These are phyloP conservation scores for Candida michaelii DNA, from an alignment of 805 yeast species.

Conservation along the genomic window DNA sequence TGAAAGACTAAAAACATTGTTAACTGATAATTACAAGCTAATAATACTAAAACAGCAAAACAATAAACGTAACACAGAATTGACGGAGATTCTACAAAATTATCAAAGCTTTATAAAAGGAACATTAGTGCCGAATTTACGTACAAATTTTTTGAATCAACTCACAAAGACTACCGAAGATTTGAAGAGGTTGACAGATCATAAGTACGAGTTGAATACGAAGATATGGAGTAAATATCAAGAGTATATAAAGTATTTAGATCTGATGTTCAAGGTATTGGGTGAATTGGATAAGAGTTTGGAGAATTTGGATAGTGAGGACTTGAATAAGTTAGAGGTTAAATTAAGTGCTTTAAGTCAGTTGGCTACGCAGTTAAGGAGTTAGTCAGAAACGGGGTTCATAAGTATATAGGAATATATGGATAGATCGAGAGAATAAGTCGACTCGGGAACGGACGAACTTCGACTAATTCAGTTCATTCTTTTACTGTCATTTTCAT, in stretches of 20 bases:
- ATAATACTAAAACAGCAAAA: slow-evolving; percentile 20
- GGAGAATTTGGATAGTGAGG: slow-evolving; percentile 10
- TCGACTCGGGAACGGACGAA: too few relatives aligned
- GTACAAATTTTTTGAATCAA: slow-evolving; percentile 18
- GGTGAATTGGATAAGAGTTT: slow-evolving; percentile 8
- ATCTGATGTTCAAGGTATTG: slow-evolving; percentile 12
- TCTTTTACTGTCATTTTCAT: not conserved
- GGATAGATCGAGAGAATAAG: too few relatives aligned
- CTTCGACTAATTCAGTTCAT: not conserved
- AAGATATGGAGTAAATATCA: slow-evolving; percentile 11
- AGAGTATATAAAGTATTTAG: slow-evolving; percentile 10
- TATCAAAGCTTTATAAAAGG: slow-evolving; percentile 31
- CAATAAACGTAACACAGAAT: slow-evolving; percentile 22
- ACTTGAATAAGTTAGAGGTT: slow-evolving; percentile 11
- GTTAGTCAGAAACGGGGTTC: too few relatives aligned
- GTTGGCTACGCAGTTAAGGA: too few relatives aligned
- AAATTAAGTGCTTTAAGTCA: slow-evolving; percentile 13
- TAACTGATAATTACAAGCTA: slow-evolving; percentile 28
- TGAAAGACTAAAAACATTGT: slow-evolving; percentile 22
- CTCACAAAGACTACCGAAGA: not conserved
- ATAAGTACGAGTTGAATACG: slow-evolving; percentile 10
- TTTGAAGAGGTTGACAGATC: slow-evolving; percentile 8
- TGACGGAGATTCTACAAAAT: slow-evolving; percentile 21
- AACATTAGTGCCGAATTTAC: slow-evolving; percentile 28
- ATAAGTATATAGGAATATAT: too few relatives aligned